Evolutionary conservation across 2,329 filamentous ascomycete species (phyloP), one percentile per base, ranked within the genome.

Genomic region (Knoxdaviesia capensis): DNA sequence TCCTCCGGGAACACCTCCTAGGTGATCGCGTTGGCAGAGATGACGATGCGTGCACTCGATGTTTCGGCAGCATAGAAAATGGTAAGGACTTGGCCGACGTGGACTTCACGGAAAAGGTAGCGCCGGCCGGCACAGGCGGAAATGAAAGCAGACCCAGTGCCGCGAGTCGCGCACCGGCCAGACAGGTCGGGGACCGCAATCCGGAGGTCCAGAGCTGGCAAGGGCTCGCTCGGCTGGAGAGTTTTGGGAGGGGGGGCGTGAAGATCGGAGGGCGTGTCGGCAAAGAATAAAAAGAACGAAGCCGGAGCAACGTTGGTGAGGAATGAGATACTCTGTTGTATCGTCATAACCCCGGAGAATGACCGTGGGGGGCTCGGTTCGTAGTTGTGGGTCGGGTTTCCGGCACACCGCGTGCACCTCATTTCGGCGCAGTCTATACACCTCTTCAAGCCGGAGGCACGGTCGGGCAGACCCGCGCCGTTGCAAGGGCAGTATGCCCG

Each of bases 401-500:
- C 59, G 6, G 50, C 48, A 43, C 63, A 65, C 31, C 45, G 50
- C 7, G 46, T 45, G 48, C 62, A 65, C 9, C 59, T 56, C n/a
- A 55, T 54, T 6, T 52, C 52, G 6, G 44, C 48, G 44, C 62
- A 65, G 5, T 49, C 46, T 0, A 35, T n/a, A 43, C 62, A 65
- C 6, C 33, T 37, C 7, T 47, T 39, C 39, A 51, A 5, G 7
- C 53, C 49, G 2, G 49, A 40, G 1, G 49, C 45, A 4, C 51
- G 49, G 36, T 51, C 56, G 34, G 57, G 54, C 30, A 53, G 56
- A 7, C 50, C 52, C 6, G 48, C 50, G 7, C 51, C 50, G 29
- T 57, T 54, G 44, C 59, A 62, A 34, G 48, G 54, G 40, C 59
- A 62, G 41, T 59, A 59, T 6, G 52, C 50, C 4, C 58, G 54